phyloP scores from a whole-genome alignment of 176 grass and related monocot genomes.

The Guadua angustifolia region DNA sequence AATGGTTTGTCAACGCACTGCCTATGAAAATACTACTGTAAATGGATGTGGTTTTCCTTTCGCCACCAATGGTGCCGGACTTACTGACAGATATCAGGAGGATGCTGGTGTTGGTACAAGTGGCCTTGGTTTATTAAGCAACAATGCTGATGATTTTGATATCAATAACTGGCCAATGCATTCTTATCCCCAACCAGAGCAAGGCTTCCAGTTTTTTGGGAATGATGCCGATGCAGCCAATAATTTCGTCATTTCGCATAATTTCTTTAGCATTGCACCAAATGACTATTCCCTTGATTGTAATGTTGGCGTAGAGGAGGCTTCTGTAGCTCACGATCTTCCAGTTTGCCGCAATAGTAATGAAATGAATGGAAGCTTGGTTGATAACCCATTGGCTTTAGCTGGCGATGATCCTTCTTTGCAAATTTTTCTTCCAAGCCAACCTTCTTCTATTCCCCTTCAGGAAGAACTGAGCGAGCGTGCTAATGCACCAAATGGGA shows the following conservation, averaged over 20 bases:
- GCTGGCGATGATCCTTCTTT: constrained; percentile 68
- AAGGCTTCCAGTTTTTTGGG: constrained; percentile 85
- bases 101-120: constrained; percentile 57
- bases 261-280: constrained; percentile 52
- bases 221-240: constrained; percentile 56
- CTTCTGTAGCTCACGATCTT: constrained; percentile 58
- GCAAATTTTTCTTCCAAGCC: constrained; percentile 85
- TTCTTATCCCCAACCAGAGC: constrained; percentile 53
- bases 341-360: constrained; percentile 51
- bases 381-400: constrained; percentile 85
- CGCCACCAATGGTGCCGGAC: constrained; percentile 42
- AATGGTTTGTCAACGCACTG: constrained; percentile 35
- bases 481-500: constrained; percentile 58
- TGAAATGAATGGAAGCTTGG: constrained; percentile 68
- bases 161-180: constrained; percentile 71
- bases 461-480: constrained; percentile 56
- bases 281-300: constrained; percentile 69
- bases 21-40: constrained; percentile 51
- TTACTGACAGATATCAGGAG: constrained; percentile 70
- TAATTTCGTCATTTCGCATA: constrained; percentile 60
- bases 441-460: constrained; percentile 64
- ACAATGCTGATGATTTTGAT: constrained; percentile 74
- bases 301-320: constrained; percentile 57
- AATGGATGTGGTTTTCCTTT: constrained; percentile 63
- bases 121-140: constrained; percentile 65